Evolutionary conservation across 148 eudicot genomes (phyloP).

Genomic region (Pouteria glomerata): DNA sequence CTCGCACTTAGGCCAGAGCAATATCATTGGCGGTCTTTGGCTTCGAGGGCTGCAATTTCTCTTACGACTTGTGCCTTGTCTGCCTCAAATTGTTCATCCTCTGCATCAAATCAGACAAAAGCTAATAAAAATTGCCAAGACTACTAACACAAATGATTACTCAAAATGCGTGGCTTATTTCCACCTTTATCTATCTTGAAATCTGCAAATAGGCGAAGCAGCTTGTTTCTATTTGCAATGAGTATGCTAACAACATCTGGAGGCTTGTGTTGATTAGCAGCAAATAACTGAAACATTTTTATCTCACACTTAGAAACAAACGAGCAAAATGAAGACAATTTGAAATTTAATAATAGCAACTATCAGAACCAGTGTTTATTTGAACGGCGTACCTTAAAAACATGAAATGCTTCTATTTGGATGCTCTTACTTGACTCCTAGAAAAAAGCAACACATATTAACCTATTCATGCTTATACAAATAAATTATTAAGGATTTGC

Average conservation of each 20-base stretch:
- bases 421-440: slow-evolving; percentile 81
- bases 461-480: not conserved
- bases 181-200: slow-evolving; percentile 73
- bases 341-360: not conserved
- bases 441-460: not conserved
- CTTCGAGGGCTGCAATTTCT: slow-evolving; percentile 49
- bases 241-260: slow-evolving; percentile 55
- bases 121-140: not conserved
- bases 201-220: slow-evolving; percentile 61
- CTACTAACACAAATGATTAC: not conserved
- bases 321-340: not conserved
- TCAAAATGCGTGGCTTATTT: not conserved
- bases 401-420: slow-evolving; percentile 76
- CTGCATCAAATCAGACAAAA: slow-evolving; percentile 26
- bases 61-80: slow-evolving; percentile 57
- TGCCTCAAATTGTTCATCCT: slow-evolving; percentile 62
- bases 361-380: not conserved
- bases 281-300: slow-evolving; percentile 50
- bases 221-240: slow-evolving; percentile 59
- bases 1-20: too few relatives aligned
- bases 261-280: slow-evolving; percentile 72
- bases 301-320: not conserved
- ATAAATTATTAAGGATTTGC: not conserved
- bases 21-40: slow-evolving; percentile 24
- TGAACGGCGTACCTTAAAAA: slow-evolving; percentile 50